phyloP scores from a whole-genome alignment of 495 filamentous ascomycete species.

The Penicillium parvum region DNA sequence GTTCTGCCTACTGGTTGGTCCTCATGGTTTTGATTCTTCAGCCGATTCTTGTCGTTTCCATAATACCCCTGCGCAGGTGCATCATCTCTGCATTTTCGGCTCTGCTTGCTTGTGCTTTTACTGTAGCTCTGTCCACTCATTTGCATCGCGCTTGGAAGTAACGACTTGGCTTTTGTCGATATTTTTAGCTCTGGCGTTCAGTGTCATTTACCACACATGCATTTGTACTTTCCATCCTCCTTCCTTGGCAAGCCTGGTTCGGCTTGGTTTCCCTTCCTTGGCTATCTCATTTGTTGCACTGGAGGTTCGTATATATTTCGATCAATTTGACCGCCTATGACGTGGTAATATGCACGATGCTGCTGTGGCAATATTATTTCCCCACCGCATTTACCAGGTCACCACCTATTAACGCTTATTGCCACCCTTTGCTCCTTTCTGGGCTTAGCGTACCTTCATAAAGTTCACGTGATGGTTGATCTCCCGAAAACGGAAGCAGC shows the following conservation, averaged over 20 bases:
- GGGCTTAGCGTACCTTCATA: too few relatives aligned
- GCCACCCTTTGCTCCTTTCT: too few relatives aligned
- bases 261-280: not conserved
- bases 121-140: slow-evolving; percentile 2
- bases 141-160: slow-evolving; percentile 12
- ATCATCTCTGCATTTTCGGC: slow-evolving; percentile 13
- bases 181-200: slow-evolving; percentile 12
- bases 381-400: too few relatives aligned
- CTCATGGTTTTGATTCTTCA: slow-evolving; percentile 11
- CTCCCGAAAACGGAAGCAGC: too few relatives aligned
- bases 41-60: slow-evolving; percentile 19
- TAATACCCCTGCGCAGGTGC: slow-evolving; percentile 27
- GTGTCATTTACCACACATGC: not conserved
- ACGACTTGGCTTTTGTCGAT: slow-evolving; percentile 1
- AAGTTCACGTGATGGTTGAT: too few relatives aligned
- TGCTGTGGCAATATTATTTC: too few relatives aligned
- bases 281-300: not conserved
- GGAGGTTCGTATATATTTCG: not conserved
- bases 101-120: not conserved
- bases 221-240: not conserved
- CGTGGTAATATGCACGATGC: too few relatives aligned
- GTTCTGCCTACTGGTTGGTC: slow-evolving; percentile 5
- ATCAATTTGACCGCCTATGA: too few relatives aligned
- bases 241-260: not conserved
- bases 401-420: too few relatives aligned